Base-by-base conservation (phyloP, 305 asterid species). In the Nicotiana rustica region DNA sequence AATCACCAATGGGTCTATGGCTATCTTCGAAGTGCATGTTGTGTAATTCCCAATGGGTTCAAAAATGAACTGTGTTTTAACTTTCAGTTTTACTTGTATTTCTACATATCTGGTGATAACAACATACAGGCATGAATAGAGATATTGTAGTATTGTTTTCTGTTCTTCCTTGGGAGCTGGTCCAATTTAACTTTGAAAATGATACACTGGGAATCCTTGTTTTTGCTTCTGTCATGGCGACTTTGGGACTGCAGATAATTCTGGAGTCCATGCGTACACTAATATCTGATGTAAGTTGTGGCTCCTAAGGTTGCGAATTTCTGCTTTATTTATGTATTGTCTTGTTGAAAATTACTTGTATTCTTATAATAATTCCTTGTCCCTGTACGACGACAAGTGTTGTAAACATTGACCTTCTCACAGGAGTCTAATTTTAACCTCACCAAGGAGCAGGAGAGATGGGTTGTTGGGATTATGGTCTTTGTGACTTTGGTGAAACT, bases 181-280 rank as follows among this genome's bases (percentile, higher is more conserved):
- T 67, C 68, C 19, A 49, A 17, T 79, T 80, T 35, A 60, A 31
- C 73, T 47, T 66, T n/a, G 67, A 35, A 82, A 66, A 49, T 84
- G 67, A 82, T 88, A 57, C 86, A 79, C 86, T 88, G 92, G 92
- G 92, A 67, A 89, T 89, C 82, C 90, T 89, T n/a, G 92, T 89
- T 65, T 89, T 89, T 86, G 92, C 92, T 52, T 89, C 92, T 76
- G 92, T 89, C 66, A 89, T 89, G 92, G 92, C 91, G 18, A 89
- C 92, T 86, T 81, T 89, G 8, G 92, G 92, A 56, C 83, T 89
- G 71, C 92, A 89, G 88, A 89, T 89, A 59, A 87, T 89, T 49
- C 57, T 88, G 88, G 92, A 89, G 73, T 88, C 91, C 41, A 17
- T 89, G 25, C 92, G 90, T 81, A 86, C 90, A n/a, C 84, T 89